Evolutionary conservation across 495 filamentous ascomycete species (phyloP).

Genomic region (Aspergillus asperescens): DNA sequence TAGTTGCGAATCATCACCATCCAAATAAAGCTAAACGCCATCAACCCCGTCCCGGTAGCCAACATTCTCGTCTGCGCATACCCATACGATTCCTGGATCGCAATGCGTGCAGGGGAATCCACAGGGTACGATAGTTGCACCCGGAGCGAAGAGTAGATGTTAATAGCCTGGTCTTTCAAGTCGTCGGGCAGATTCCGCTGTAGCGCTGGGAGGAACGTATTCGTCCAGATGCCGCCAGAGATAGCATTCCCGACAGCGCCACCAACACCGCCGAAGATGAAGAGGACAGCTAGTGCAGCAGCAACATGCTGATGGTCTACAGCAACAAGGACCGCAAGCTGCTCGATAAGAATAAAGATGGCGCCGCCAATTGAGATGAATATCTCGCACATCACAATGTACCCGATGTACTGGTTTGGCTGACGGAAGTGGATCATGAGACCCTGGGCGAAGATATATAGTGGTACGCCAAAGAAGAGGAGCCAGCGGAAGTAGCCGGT

Average conservation of each 20-base stretch:
- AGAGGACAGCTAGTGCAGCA: constrained; percentile 56
- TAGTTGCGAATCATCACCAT: constrained; percentile 50
- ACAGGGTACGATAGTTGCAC: constrained; percentile 50
- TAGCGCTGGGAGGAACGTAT: constrained; percentile 52
- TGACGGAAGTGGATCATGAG: constrained; percentile 65
- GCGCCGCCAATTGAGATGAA: constrained; percentile 61
- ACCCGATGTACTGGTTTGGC: constrained; percentile 50
- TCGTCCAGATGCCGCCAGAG: constrained; percentile 61
- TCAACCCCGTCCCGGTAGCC: constrained; percentile 41
- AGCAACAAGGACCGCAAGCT: constrained; percentile 64
- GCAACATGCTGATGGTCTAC: constrained; percentile 61
- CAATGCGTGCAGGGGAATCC: constrained; percentile 43
- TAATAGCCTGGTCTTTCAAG: constrained; percentile 26
- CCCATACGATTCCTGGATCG: constrained; percentile 52
- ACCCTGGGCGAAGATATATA: constrained; percentile 51
- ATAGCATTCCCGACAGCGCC: constrained; percentile 59
- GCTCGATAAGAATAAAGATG: constrained; percentile 54
- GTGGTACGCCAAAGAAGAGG: constrained; percentile 50
- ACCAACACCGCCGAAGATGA: constrained; percentile 58
- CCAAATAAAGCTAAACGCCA: constrained; percentile 39
- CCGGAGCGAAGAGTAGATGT: constrained; percentile 49
- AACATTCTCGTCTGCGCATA: constrained; percentile 52
- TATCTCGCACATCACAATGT: constrained; percentile 68
- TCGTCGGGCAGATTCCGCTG: constrained; percentile 49
- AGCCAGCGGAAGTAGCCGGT: constrained; percentile 52